A percentile compares a stretch with the other conserved stretches of the same genome.
These are phyloP conservation scores for Heliosperma pusillum DNA, from an alignment of 148 eudicot genomes.

Conservation along the genomic window DNA sequence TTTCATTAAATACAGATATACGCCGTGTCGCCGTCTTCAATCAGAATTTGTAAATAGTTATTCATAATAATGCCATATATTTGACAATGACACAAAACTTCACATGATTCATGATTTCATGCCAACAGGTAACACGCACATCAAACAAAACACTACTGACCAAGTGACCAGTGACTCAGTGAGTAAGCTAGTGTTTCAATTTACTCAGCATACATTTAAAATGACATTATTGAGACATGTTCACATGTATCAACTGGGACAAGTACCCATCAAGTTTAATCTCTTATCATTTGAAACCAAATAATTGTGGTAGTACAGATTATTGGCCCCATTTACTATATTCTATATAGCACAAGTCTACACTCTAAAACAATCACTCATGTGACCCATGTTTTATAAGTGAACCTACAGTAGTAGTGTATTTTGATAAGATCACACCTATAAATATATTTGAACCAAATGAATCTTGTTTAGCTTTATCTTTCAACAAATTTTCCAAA, in stretches of 20 bases:
- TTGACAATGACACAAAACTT: background rate
- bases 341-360: too few relatives aligned
- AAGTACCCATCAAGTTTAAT: background rate
- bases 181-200: background rate
- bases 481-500: background rate
- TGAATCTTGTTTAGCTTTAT: background rate
- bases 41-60: too few relatives aligned
- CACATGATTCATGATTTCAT: slow-evolving; percentile 18
- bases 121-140: background rate
- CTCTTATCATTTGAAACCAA: background rate
- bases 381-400: slow-evolving; percentile 1
- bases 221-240: slow-evolving; percentile 1
- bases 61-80: too few relatives aligned
- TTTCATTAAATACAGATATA: too few relatives aligned
- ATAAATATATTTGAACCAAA: background rate
- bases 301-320: background rate
- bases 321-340: too few relatives aligned
- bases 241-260: background rate
- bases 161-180: background rate
- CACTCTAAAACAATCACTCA: too few relatives aligned
- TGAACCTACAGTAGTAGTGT: background rate
- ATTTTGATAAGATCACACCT: background rate
- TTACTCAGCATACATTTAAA: background rate
- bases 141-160: background rate
- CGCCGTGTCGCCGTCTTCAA: too few relatives aligned